These are phyloP conservation scores for Clarireedia homoeocarpa DNA, from an alignment of 2,329 filamentous ascomycete genomes.

Conservation along the genomic window DNA sequence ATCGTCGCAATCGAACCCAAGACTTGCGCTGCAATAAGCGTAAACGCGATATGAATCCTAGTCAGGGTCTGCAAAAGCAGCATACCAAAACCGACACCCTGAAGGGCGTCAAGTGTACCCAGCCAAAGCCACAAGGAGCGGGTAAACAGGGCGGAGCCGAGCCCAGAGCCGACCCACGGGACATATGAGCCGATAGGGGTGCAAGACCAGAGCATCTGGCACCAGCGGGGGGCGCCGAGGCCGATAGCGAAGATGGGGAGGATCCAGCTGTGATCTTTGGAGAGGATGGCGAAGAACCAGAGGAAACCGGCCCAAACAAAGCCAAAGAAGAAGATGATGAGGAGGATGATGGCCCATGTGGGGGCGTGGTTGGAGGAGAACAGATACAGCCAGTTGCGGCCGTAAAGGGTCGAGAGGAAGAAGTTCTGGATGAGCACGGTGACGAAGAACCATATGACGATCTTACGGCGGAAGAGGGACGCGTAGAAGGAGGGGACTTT, in stretches of 20 bases:
- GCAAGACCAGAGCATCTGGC: slow-evolving; percentile 59
- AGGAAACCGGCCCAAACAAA: slow-evolving; percentile 48
- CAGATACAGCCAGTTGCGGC: slow-evolving; percentile 53
- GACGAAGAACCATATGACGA: slow-evolving; percentile 60
- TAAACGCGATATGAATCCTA: slow-evolving; percentile 55
- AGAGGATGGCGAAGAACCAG: slow-evolving; percentile 44
- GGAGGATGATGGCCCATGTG: slow-evolving; percentile 47
- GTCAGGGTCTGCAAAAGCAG: slow-evolving; percentile 58
- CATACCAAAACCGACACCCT: slow-evolving; percentile 62
- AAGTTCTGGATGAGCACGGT: slow-evolving; percentile 39
- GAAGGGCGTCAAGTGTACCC: slow-evolving; percentile 55
- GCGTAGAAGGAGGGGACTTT: slow-evolving; percentile 58
- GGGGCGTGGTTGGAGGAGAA: slow-evolving; percentile 34
- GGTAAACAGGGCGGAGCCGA: slow-evolving; percentile 47
- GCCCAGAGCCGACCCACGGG: slow-evolving; percentile 48
- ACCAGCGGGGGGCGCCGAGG: slow-evolving; percentile 57
- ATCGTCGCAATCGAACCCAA: slow-evolving; percentile 56
- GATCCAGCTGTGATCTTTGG: slow-evolving; percentile 56
- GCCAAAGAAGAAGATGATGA: slow-evolving; percentile 48
- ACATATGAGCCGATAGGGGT: slow-evolving; percentile 53
- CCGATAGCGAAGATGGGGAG: slow-evolving; percentile 60
- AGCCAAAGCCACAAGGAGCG: slow-evolving; percentile 59
- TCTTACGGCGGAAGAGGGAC: slow-evolving; percentile 52
- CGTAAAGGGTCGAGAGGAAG: slow-evolving; percentile 51
- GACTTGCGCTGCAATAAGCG: slow-evolving; percentile 52